Evolutionary conservation across 2,329 filamentous ascomycete genomes (phyloP).

Genomic region (Penicillium griseofulvum): DNA sequence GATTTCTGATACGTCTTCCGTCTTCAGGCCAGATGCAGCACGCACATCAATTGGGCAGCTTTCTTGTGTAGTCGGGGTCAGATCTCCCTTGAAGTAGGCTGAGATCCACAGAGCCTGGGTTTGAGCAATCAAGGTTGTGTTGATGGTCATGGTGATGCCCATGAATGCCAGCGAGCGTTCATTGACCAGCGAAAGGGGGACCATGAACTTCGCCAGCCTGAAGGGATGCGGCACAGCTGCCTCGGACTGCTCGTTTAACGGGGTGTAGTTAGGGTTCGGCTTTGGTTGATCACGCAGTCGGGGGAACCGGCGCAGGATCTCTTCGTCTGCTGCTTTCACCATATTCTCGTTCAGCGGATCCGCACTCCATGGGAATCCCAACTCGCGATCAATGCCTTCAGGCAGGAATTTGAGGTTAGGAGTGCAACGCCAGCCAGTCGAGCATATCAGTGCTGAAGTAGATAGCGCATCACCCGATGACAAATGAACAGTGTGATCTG

Average conservation of each 20-base stretch:
- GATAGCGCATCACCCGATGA: constrained; percentile 45
- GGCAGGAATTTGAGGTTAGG: constrained; percentile 51
- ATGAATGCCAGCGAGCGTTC: constrained; percentile 50
- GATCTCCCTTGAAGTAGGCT: constrained; percentile 59
- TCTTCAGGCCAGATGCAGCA: constrained; percentile 13
- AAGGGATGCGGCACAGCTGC: constrained; percentile 46
- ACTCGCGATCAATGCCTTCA: constrained; percentile 40
- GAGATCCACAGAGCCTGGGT: constrained; percentile 60
- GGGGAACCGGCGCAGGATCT: constrained; percentile 54
- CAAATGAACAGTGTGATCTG: constrained; percentile 48
- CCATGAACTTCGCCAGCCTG: constrained; percentile 49
- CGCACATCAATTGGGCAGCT: constrained; percentile 21
- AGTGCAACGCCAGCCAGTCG: constrained; percentile 57
- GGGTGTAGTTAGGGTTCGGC: constrained; percentile 20
- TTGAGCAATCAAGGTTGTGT: constrained; percentile 47
- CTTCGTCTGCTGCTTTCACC: constrained; percentile 47
- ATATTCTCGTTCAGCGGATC: constrained; percentile 36
- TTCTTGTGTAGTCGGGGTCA: constrained; percentile 38
- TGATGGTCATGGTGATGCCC: constrained; percentile 48
- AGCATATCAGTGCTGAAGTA: constrained; percentile 54
- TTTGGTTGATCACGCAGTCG: constrained; percentile 47
- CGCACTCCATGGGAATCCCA: constrained; percentile 47
- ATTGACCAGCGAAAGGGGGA: constrained; percentile 42
- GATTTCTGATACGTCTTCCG: constrained; percentile 13
- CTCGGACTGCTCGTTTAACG: constrained; percentile 34